phyloP scores from a whole-genome alignment of 257 asterid genomes.

The Lantana camara region DNA sequence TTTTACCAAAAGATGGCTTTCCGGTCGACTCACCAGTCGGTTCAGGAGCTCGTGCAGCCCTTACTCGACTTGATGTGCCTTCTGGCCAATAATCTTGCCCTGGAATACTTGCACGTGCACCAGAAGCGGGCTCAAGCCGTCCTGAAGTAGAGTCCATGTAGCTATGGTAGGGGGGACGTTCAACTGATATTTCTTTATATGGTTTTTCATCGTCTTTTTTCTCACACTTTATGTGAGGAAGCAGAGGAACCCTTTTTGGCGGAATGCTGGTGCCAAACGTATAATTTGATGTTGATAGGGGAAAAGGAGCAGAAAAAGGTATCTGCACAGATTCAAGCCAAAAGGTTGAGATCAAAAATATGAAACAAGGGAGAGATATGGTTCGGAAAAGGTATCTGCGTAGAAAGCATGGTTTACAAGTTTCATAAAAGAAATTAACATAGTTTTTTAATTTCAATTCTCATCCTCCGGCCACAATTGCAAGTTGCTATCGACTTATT shows the following conservation, averaged over 20 bases:
- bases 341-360: conserved; percentile 10
- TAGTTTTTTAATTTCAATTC: background rate
- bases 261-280: conserved; percentile 25
- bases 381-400: background rate
- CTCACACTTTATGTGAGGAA: conserved; percentile 71
- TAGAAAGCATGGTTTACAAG: background rate
- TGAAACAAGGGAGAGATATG: background rate
- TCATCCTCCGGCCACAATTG: background rate
- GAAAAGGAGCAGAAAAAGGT: conserved; percentile 35
- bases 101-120: conserved; percentile 93
- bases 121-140: conserved; percentile 92
- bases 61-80: conserved; percentile 79
- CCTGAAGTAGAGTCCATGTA: conserved; percentile 95
- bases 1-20: conserved; percentile 79
- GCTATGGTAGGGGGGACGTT: conserved; percentile 73
- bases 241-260: conserved; percentile 32
- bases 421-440: background rate
- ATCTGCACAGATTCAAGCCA: conserved; percentile 36
- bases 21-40: conserved; percentile 76
- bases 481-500: background rate
- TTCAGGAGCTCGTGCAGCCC: conserved; percentile 90
- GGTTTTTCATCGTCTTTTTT: conserved; percentile 49
- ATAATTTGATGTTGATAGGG: conserved; percentile 33
- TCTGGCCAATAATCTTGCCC: conserved; percentile 92
- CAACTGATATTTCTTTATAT: conserved; percentile 58